These are phyloP conservation scores for Leccinum rimulosum DNA, from an alignment of 768 basidiomycete genomes.

Conservation along the genomic window DNA sequence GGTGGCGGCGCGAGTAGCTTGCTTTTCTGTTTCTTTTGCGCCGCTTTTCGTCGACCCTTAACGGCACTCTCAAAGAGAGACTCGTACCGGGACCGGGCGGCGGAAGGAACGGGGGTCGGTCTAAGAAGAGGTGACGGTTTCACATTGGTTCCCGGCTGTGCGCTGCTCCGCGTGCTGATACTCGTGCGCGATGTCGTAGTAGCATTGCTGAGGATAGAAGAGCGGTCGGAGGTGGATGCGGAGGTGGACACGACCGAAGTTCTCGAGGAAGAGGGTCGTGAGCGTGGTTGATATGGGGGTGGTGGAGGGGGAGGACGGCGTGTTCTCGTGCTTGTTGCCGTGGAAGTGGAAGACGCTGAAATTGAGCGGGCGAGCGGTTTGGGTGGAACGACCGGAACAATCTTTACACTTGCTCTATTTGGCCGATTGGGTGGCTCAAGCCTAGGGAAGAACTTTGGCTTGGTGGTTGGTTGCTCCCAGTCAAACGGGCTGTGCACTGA, in stretches of 20 bases:
- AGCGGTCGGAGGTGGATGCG: conserved; percentile 56
- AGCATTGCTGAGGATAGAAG: conserved; percentile 54
- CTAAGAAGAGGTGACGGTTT: conserved; percentile 40
- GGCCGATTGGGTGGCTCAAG: conserved; percentile 47
- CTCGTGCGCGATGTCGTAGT: conserved; percentile 42
- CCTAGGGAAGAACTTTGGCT: conserved; percentile 28
- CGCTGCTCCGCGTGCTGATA: conserved; percentile 31
- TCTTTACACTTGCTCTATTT: conserved; percentile 37
- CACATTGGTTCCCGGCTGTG: conserved; percentile 16
- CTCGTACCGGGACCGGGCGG: conserved; percentile 66
- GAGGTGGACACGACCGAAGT: conserved; percentile 36
- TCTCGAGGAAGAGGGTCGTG: conserved; percentile 35
- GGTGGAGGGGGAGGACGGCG: conserved; percentile 40
- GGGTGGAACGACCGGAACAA: conserved; percentile 20
- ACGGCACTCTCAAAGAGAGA: conserved; percentile 62
- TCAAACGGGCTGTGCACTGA: conserved; percentile 53
- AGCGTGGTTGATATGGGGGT: conserved; percentile 31
- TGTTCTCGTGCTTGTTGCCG: conserved; percentile 35
- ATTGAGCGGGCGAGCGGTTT: conserved; percentile 32
- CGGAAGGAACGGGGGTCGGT: conserved; percentile 64
- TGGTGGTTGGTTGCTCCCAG: conserved; percentile 48
- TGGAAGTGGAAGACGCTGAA: conserved; percentile 38
- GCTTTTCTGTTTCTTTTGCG: conserved; percentile 26
- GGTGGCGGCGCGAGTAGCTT: conserved; percentile 34
- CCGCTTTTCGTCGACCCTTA: conserved; percentile 43